A percentile compares a stretch with the other conserved stretches of the same genome.
phyloP scores from a whole-genome alignment of 2,329 filamentous ascomycete genomes.

The Sclerotinia nivalis region DNA sequence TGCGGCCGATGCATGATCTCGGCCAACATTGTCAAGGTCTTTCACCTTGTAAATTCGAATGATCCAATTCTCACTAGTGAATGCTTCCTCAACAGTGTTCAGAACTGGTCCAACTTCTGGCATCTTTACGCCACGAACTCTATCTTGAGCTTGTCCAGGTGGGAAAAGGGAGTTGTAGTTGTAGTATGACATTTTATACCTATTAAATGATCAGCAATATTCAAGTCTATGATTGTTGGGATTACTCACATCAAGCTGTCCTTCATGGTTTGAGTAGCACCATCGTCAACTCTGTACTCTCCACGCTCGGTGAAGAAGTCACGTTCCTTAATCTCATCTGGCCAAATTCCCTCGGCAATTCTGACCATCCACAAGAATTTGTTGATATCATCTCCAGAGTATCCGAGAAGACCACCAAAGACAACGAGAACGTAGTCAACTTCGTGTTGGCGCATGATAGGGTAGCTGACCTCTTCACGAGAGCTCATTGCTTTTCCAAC shows the following conservation, averaged over 20 bases:
- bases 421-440: conserved; percentile 98
- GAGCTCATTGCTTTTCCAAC: conserved; percentile 99
- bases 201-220: conserved; percentile 45
- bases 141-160: conserved; percentile 82
- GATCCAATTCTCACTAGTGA: conserved; percentile 99
- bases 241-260: conserved; percentile 92
- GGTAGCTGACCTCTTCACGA: conserved; percentile 95
- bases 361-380: conserved; percentile 99
- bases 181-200: conserved; percentile 99
- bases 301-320: conserved; percentile 92
- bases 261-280: conserved; percentile 94
- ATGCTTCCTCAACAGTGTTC: conserved; percentile 91
- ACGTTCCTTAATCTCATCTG: conserved; percentile 96
- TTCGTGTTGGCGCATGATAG: conserved; percentile 97
- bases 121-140: conserved; percentile 78
- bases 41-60: conserved; percentile 99
- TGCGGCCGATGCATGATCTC: conserved; percentile 72
- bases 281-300: conserved; percentile 92
- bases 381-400: conserved; percentile 98
- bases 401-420: conserved; percentile 92
- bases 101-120: conserved; percentile 85
- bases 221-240: background rate
- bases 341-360: conserved; percentile 99
- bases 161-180: conserved; percentile 94
- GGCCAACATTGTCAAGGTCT: conserved; percentile 92